A percentile compares a stretch with the other conserved stretches of the same genome.
Evolutionary conservation across 2,329 filamentous ascomycete genomes (phyloP).

Genomic region (Emmonsiellopsis sp.): DNA sequence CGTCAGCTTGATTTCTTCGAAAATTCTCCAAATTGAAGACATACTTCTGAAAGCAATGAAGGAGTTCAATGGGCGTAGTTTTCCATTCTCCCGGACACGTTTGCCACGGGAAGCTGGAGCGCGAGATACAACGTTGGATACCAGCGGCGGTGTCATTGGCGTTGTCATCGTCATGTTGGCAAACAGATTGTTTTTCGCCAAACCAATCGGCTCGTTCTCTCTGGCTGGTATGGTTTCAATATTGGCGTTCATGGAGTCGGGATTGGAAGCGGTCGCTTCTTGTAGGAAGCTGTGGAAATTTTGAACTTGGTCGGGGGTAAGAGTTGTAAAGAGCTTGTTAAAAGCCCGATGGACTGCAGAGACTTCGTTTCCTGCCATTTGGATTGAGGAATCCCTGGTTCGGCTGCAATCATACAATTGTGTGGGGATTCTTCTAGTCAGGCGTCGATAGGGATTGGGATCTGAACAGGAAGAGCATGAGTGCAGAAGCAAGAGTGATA

Average conservation of each 20-base stretch:
- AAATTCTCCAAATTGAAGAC: slow-evolving; percentile 8
- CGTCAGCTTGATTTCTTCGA: slow-evolving; percentile 4
- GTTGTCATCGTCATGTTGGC: slow-evolving; percentile 1
- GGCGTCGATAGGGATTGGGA: background rate
- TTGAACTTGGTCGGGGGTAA: slow-evolving; percentile 17
- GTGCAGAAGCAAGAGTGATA: background rate
- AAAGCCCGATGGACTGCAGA: slow-evolving; percentile 18
- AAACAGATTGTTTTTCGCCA: background rate
- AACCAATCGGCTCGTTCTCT: slow-evolving; percentile 3
- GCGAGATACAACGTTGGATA: slow-evolving; percentile 5
- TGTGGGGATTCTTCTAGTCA: background rate
- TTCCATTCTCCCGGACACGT: slow-evolving; percentile 12
- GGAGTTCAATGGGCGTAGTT: slow-evolving; percentile 25
- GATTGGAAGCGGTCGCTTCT: slow-evolving; percentile 6
- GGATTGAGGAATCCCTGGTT: background rate
- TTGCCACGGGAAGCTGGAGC: slow-evolving; percentile 12
- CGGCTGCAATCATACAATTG: background rate
- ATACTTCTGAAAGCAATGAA: slow-evolving; percentile 32
- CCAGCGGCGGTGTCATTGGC: background rate
- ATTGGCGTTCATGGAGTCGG: slow-evolving; percentile 2
- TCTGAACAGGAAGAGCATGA: background rate
- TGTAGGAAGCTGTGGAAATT: slow-evolving; percentile 14
- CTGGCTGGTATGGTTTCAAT: slow-evolving; percentile 1
- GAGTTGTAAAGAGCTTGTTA: slow-evolving; percentile 17
- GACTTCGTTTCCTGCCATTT: slow-evolving; percentile 11